These are phyloP conservation scores for Iris macrosiphon DNA, from an alignment of 106 monocot genomes.

Conservation along the genomic window DNA sequence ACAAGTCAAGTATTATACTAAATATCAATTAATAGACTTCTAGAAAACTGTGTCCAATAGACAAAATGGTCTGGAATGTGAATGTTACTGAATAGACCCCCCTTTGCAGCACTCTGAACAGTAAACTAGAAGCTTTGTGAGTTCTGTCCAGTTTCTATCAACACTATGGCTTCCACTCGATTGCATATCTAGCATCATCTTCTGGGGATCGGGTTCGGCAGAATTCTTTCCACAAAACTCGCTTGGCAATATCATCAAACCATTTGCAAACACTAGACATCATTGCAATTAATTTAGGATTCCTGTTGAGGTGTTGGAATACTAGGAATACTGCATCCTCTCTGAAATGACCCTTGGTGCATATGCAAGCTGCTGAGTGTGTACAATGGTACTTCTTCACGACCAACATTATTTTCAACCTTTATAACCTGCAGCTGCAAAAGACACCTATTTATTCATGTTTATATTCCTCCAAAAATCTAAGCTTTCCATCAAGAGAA, in stretches of 20 bases:
- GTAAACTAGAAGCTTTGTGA: slow-evolving; percentile 84
- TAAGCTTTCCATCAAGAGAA: no score
- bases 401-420: slow-evolving; percentile 50
- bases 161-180: slow-evolving; percentile 80
- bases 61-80: slow-evolving; percentile 84
- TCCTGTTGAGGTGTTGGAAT: slow-evolving; percentile 88
- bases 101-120: slow-evolving; percentile 74
- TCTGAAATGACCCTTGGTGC: slow-evolving; percentile 77
- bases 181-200: slow-evolving; percentile 96
- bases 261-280: slow-evolving; percentile 94
- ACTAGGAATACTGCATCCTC: slow-evolving; percentile 82
- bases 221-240: slow-evolving; percentile 92
- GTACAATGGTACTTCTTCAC: slow-evolving; percentile 82
- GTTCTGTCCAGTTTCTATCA: slow-evolving; percentile 96
- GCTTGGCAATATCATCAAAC: slow-evolving; percentile 91
- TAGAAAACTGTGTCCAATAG: slow-evolving; percentile 76
- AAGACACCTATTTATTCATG: no score
- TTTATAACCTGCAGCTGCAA: background rate
- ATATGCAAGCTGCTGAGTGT: slow-evolving; percentile 74
- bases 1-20: no score
- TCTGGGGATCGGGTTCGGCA: slow-evolving; percentile 78
- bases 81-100: slow-evolving; percentile 53
- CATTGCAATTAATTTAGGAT: slow-evolving; percentile 73
- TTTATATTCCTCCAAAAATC: no score
- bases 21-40: no score